Conservation (phyloP, 208 protist species). For the Leishmania guyanensis region DNA sequence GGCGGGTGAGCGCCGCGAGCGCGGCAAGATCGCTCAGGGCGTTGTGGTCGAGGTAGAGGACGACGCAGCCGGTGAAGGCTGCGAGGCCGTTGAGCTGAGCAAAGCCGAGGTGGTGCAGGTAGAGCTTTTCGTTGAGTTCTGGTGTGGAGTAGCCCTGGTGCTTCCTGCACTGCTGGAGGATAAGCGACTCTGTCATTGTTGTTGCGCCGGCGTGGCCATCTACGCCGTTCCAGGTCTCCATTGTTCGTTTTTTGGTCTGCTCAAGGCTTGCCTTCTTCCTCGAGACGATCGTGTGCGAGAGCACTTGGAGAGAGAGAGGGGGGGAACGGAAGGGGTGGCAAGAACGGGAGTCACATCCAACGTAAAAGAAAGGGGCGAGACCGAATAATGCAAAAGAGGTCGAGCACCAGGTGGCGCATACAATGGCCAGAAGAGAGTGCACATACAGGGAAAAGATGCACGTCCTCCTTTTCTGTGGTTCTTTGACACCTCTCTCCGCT, state of each 20-base stretch:
- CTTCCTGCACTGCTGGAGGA: slow-evolving; percentile 66
- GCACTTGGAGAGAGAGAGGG: too few relatives aligned
- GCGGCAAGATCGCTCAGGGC: slow-evolving; percentile 75
- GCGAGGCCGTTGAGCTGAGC: slow-evolving; percentile 64
- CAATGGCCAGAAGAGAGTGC: neutral
- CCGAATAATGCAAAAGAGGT: neutral
- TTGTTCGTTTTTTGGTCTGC: neutral
- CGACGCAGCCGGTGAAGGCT: slow-evolving; percentile 75
- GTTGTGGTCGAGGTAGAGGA: slow-evolving; percentile 94
- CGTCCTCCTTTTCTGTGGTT: neutral
- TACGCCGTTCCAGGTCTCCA: neutral
- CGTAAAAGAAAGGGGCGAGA: neutral
- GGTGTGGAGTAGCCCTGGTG: slow-evolving; percentile 84
- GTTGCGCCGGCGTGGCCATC: neutral
- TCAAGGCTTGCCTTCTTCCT: too few relatives aligned
- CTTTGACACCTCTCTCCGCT: neutral
- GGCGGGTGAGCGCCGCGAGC: slow-evolving; percentile 55
- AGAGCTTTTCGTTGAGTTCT: slow-evolving; percentile 94
- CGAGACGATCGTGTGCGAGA: neutral
- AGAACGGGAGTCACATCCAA: neutral
- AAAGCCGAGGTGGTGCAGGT: slow-evolving; percentile 92
- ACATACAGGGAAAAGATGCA: neutral
- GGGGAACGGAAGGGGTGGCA: neutral
- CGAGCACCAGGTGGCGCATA: neutral
- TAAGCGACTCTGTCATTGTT: slow-evolving; percentile 58